phyloP scores from a whole-genome alignment of 2,329 filamentous ascomycete genomes.

The Diplodia mutila region DNA sequence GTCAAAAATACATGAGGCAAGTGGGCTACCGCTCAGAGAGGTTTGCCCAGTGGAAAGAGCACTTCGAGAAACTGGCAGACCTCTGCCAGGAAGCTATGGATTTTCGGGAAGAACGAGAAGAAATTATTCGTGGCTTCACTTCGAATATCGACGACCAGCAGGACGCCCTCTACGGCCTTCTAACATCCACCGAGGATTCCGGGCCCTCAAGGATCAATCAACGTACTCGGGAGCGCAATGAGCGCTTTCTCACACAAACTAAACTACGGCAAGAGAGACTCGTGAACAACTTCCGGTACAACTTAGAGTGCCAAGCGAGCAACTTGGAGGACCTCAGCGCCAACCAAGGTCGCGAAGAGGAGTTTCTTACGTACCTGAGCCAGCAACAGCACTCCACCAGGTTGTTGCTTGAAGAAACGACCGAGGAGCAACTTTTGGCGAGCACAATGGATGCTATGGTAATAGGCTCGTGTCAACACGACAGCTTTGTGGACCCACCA shows the following conservation, averaged over 20 bases:
- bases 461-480: not conserved
- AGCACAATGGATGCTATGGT: not conserved
- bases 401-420: not conserved
- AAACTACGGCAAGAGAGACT: not conserved
- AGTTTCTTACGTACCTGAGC: not conserved
- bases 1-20: not conserved
- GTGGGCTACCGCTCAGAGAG: not conserved
- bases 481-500: not conserved
- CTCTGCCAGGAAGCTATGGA: not conserved
- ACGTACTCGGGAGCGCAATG: not conserved
- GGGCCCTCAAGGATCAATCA: not conserved
- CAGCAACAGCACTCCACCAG: not conserved
- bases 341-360: too few species aligned
- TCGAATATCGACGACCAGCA: not conserved
- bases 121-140: accelerated
- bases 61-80: not conserved
- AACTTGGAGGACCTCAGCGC: not conserved
- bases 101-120: not conserved
- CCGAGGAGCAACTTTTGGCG: not conserved
- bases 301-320: not conserved
- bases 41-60: not conserved
- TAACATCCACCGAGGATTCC: accelerated
- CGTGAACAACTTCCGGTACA: not conserved
- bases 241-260: not conserved
- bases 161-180: not conserved